These are phyloP conservation scores for Pyricularia grisea DNA, from an alignment of 2,329 filamentous ascomycete genomes.

Conservation along the genomic window DNA sequence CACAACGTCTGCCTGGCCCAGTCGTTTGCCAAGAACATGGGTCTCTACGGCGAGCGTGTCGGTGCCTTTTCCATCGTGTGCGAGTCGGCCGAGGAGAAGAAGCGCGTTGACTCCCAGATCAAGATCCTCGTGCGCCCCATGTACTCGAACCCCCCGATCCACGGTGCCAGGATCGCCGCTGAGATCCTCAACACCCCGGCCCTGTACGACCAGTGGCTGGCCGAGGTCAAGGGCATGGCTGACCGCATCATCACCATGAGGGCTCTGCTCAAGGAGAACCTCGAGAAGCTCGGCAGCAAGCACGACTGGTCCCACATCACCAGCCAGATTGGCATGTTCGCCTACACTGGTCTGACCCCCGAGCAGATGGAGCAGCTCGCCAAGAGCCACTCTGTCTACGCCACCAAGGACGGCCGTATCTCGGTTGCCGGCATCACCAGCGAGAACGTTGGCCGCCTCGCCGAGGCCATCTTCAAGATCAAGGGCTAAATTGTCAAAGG, in stretches of 20 bases:
- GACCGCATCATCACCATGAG: constrained; percentile 99
- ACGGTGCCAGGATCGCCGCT: constrained; percentile 89
- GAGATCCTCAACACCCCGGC: constrained; percentile 80
- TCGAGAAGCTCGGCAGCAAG: constrained; percentile 89
- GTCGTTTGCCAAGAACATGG: constrained; percentile 99
- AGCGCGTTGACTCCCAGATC: constrained; percentile 92
- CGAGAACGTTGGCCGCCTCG: constrained; percentile 70
- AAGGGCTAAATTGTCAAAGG: constrained; percentile 43
- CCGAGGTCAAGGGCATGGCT: constrained; percentile 96
- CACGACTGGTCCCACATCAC: constrained; percentile 99
- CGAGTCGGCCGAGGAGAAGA: constrained; percentile 79
- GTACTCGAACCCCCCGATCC: constrained; percentile 96
- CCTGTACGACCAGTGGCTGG: constrained; percentile 89
- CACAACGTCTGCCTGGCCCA: constrained; percentile 83
- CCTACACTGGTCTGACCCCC: constrained; percentile 85
- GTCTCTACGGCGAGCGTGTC: constrained; percentile 96
- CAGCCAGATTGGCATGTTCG: constrained; percentile 98
- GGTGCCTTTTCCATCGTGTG: constrained; percentile 93
- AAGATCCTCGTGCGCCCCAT: constrained; percentile 95
- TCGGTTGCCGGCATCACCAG: constrained; percentile 77
- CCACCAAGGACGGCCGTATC: constrained; percentile 85
- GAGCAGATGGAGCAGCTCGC: constrained; percentile 88
- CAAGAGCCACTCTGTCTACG: constrained; percentile 96
- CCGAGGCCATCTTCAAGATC: constrained; percentile 77
- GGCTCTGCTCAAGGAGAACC: constrained; percentile 83